Evolutionary conservation across 495 filamentous ascomycete genomes (phyloP), one percentile per base, ranked within the genome.

Genomic region (Aspergillus carlsbadensis): DNA sequence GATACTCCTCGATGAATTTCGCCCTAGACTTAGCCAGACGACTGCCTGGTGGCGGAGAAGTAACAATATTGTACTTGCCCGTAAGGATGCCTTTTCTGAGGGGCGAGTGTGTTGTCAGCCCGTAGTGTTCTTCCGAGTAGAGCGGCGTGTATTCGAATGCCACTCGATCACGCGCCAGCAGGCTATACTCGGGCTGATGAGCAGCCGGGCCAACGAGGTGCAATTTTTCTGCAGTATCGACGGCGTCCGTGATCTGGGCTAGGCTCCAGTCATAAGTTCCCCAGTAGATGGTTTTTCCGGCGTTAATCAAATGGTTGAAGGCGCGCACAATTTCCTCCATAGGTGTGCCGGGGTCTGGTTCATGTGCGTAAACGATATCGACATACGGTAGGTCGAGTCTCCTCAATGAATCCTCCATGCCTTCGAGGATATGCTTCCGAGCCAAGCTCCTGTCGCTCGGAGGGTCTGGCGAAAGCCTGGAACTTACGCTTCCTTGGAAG

Each of bases 201-300:
- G 88, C 85, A 22, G 87, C 65, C 7, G 91, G 91, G 3, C 87
- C 89, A 54, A 96, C 82, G 14, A 96, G 77, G 18, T 84, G 80
- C 40, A 92, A 75, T 57, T 73, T 78, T 54, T 90, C 86, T n/a
- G 91, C 91, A 36, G 88, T 70, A 36, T 83, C 76, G 76, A 85
- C 89, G 7, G 91, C 91, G 51, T 86, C 77, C 4, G 83, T 79
- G 63, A 95, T 92, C 73, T 95, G 88, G 48, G 81, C 82, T 10
- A 89, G 88, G 54, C 77, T 79, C 91, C 91, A 94, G 74, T 93
- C 89, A 0, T 86, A 89, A 0, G 91, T 94, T 33, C 91, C 91
- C 91, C 91, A 96, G 79, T 95, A 94, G 67, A 92, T 86, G 21
- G 87, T 84, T 73, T 90, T 86, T 39, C 90, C 87, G 34, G 79